Evolutionary conservation across 371 early-diverging fungal species (phyloP).

Genomic region (Chytridium lagenaria): DNA sequence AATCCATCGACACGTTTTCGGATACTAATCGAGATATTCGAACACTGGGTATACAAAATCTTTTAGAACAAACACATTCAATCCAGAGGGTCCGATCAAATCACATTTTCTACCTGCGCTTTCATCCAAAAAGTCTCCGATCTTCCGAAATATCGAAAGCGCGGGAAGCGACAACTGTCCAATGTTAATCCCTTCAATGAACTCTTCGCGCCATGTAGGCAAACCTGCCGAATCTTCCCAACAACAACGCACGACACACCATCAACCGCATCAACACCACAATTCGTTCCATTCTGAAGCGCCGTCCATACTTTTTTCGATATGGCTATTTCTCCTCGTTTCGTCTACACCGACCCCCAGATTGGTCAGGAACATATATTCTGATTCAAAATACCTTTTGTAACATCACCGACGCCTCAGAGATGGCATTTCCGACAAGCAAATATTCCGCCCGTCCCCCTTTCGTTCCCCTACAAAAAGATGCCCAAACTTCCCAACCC

Average conservation of each 20-base stretch:
- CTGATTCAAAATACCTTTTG: not conserved
- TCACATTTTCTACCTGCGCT: conserved; percentile 7
- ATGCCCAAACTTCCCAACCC: not conserved
- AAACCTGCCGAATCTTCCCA: not conserved
- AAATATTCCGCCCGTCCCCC: conserved; percentile 2
- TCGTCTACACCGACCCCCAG: not conserved
- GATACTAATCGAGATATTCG: not conserved
- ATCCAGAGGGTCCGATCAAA: too few species aligned
- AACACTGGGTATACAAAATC: conserved; percentile 9
- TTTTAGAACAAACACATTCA: too few species aligned
- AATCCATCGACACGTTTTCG: not conserved
- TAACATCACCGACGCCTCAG: conserved; percentile 1
- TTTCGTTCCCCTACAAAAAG: conserved; percentile 7
- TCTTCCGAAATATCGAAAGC: not conserved
- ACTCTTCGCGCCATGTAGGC: not conserved
- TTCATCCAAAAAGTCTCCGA: conserved; percentile 5
- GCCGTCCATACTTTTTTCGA: not conserved
- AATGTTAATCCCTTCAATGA: not conserved
- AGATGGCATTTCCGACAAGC: not conserved
- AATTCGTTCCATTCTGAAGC: not conserved
- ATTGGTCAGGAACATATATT: not conserved
- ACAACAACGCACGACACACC: not conserved
- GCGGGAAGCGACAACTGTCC: not conserved
- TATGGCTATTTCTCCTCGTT: conserved; percentile 9
- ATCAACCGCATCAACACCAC: not conserved